Percentiles rank a stretch among this genome's conserved stretches.
Evolutionary conservation across 2,329 filamentous ascomycete genomes (phyloP).

Genomic region (Ophiostoma ulmi): DNA sequence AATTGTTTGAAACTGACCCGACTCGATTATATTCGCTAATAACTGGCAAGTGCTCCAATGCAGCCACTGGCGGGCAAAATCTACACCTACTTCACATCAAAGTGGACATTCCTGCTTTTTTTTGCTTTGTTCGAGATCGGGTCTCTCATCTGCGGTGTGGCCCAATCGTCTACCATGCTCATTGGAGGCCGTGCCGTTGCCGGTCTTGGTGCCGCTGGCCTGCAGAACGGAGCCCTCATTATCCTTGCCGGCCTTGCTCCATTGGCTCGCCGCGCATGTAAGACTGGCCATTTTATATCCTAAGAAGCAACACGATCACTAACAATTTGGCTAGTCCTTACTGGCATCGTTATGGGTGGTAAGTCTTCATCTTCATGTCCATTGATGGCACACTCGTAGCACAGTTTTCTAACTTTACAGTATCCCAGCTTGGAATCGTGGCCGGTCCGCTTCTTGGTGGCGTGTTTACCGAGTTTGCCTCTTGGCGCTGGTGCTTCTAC

Average conservation of each 20-base stretch:
- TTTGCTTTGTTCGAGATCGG: neutral
- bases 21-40: neutral
- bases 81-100: neutral
- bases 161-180: neutral
- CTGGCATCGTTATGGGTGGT: neutral
- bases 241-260: neutral
- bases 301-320: neutral
- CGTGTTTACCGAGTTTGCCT: neutral
- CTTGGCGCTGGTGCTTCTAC: constrained; percentile 1
- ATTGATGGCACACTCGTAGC: neutral
- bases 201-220: neutral
- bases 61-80: neutral
- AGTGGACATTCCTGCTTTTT: neutral
- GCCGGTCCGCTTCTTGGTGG: neutral
- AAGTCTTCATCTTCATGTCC: neutral
- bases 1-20: too few relatives aligned
- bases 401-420: neutral
- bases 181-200: neutral
- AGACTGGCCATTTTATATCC: too few relatives aligned
- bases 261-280: neutral
- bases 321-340: neutral
- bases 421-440: neutral
- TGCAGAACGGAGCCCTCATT: neutral
- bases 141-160: neutral
- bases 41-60: neutral